Conservation (phyloP, 1,284 basidiomycete genomes). For the Ustilago esculenta region DNA sequence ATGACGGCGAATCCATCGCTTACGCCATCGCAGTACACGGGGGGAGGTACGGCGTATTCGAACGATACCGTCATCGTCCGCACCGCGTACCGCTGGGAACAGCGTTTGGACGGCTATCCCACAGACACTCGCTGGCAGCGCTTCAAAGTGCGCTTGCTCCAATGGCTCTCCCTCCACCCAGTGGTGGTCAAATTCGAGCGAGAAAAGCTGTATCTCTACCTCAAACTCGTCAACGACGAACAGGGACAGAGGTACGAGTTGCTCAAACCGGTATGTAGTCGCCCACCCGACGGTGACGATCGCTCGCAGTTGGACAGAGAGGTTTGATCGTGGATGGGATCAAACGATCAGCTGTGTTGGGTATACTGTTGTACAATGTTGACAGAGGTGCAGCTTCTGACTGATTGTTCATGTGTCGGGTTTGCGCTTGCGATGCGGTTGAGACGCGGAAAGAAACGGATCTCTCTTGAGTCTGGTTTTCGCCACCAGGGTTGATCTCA, state of each 20-base stretch:
- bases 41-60: constrained; percentile 78
- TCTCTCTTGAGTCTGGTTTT: constrained; percentile 15
- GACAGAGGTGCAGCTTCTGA: no score
- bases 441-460: constrained; percentile 10
- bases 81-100: constrained; percentile 48
- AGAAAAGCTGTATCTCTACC: constrained; percentile 46
- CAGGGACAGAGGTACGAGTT: constrained; percentile 26
- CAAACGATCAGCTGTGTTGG: no score
- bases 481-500: constrained; percentile 2
- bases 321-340: no score
- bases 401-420: no score
- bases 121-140: constrained; percentile 35
- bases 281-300: no score
- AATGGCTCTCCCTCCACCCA: constrained; percentile 48
- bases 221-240: constrained; percentile 21
- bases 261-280: no score
- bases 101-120: constrained; percentile 27
- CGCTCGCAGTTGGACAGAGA: no score
- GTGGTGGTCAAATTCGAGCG: constrained; percentile 34
- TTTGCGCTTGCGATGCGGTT: no score
- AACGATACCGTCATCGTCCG: constrained; percentile 68
- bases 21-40: constrained; percentile 70
- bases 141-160: constrained; percentile 22
- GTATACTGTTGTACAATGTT: no score
- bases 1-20: constrained; percentile 68